A percentile compares a stretch with the other conserved stretches of the same genome.
Conservation (phyloP, 2,329 filamentous ascomycete species). For the Fusarium sp. region DNA sequence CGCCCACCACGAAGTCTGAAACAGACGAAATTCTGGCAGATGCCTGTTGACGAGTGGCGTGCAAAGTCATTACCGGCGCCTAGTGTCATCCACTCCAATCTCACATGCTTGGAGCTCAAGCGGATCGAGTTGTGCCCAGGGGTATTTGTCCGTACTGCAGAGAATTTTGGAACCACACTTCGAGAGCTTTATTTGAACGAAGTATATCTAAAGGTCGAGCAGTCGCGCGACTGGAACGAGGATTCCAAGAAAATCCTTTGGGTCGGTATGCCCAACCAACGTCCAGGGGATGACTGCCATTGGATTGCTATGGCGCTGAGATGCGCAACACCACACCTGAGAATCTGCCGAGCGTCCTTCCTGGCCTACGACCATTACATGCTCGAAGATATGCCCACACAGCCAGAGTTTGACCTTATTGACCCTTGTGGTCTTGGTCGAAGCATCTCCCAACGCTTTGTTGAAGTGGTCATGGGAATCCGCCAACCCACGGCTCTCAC, state of each 20-base stretch:
- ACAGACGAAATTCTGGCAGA: constrained; percentile 49
- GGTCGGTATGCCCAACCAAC: constrained; percentile 55
- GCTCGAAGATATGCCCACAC: constrained; percentile 41
- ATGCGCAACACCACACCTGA: constrained; percentile 46
- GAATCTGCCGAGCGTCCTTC: constrained; percentile 54
- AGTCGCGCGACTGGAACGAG: constrained; percentile 45
- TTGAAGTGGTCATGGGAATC: constrained; percentile 54
- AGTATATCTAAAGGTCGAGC: constrained; percentile 54
- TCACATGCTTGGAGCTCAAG: constrained; percentile 56
- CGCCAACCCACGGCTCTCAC: constrained; percentile 47
- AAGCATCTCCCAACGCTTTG: constrained; percentile 55
- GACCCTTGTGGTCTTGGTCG: constrained; percentile 54
- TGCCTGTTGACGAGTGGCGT: constrained; percentile 51
- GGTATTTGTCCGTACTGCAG: constrained; percentile 46
- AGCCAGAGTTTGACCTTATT: constrained; percentile 50
- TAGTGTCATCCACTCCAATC: constrained; percentile 46
- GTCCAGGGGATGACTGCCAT: constrained; percentile 46
- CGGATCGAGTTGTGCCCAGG: constrained; percentile 50
- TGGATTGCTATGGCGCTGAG: constrained; percentile 56
- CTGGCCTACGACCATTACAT: constrained; percentile 55
- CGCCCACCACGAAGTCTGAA: constrained; percentile 49
- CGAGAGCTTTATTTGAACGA: constrained; percentile 56
- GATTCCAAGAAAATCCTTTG: constrained; percentile 51
- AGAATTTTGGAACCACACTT: constrained; percentile 50
- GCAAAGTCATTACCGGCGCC: constrained; percentile 50